These are phyloP conservation scores for Microcera coccophila DNA, from an alignment of 2,329 filamentous ascomycete species.

Conservation along the genomic window DNA sequence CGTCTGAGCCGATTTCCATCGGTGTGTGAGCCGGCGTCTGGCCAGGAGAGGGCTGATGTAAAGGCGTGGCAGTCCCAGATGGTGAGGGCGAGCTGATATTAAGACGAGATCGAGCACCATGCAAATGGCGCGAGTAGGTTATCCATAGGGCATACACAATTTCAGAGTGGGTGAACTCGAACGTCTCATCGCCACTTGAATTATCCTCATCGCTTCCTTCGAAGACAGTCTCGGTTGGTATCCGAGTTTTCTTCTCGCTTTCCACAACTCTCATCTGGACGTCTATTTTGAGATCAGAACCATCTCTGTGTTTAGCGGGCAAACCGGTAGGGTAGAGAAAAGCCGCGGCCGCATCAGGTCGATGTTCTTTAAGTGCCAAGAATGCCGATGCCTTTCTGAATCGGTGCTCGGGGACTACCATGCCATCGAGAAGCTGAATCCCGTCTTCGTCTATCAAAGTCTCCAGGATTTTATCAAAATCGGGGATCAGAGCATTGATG, in stretches of 20 bases:
- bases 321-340: constrained; percentile 84
- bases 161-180: constrained; percentile 59
- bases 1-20: constrained; percentile 53
- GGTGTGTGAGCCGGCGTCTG: constrained; percentile 60
- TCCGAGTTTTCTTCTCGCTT: constrained; percentile 66
- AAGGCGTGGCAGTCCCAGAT: constrained; percentile 65
- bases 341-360: constrained; percentile 69
- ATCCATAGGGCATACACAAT: constrained; percentile 95
- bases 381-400: constrained; percentile 87
- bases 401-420: constrained; percentile 93
- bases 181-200: constrained; percentile 39
- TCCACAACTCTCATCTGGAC: constrained; percentile 95
- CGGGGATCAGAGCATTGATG: constrained; percentile 77
- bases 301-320: constrained; percentile 82
- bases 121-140: constrained; percentile 89
- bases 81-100: constrained; percentile 59
- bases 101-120: constrained; percentile 62
- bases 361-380: constrained; percentile 77
- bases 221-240: constrained; percentile 60
- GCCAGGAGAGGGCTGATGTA: constrained; percentile 74
- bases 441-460: constrained; percentile 85
- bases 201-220: constrained; percentile 56
- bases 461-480: constrained; percentile 78
- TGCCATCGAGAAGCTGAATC: constrained; percentile 80
- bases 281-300: constrained; percentile 87